Conservation (phyloP, 2,329 filamentous ascomycete species). For the Colletotrichum cuscutae region DNA sequence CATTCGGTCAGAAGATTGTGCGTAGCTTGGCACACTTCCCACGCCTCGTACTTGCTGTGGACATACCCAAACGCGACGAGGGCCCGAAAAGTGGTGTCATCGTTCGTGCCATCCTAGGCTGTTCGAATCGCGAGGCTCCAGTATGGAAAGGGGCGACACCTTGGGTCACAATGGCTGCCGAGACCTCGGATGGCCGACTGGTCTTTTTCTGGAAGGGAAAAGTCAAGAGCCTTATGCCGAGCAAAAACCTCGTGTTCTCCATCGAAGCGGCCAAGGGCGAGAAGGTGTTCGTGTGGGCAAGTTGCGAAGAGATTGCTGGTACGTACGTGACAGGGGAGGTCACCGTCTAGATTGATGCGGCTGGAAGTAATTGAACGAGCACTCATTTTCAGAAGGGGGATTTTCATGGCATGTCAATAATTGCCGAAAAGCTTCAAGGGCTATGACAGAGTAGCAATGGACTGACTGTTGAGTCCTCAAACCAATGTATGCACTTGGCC, state of each 20-base stretch:
- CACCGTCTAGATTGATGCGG: background rate
- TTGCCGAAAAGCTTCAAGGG: background rate
- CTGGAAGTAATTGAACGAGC: background rate
- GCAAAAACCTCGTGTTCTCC: slow-evolving; percentile 64
- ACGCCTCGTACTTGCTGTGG: slow-evolving; percentile 53
- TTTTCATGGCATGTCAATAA: background rate
- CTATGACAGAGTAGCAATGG: background rate
- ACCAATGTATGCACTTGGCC: no score
- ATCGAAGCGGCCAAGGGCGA: slow-evolving; percentile 64
- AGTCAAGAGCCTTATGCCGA: slow-evolving; percentile 71
- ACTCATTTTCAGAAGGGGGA: background rate
- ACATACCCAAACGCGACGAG: slow-evolving; percentile 46
- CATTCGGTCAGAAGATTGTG: slow-evolving; percentile 79
- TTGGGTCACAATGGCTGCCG: slow-evolving; percentile 78
- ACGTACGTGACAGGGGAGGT: slow-evolving; percentile 51
- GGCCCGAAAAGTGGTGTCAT: slow-evolving; percentile 49
- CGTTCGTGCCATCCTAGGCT: slow-evolving; percentile 75
- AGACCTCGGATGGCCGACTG: slow-evolving; percentile 75
- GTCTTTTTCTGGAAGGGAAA: slow-evolving; percentile 75
- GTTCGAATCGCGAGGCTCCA: slow-evolving; percentile 71
- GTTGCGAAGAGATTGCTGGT: slow-evolving; percentile 86
- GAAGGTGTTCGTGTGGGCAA: slow-evolving; percentile 74
- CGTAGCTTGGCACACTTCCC: slow-evolving; percentile 78
- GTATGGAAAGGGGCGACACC: slow-evolving; percentile 73
- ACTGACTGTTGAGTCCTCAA: no score